A percentile compares a stretch with the other conserved stretches of the same genome.
Evolutionary conservation across 352 stramenopile genomes (phyloP).

Genomic region (Phytophthora fragariae): DNA sequence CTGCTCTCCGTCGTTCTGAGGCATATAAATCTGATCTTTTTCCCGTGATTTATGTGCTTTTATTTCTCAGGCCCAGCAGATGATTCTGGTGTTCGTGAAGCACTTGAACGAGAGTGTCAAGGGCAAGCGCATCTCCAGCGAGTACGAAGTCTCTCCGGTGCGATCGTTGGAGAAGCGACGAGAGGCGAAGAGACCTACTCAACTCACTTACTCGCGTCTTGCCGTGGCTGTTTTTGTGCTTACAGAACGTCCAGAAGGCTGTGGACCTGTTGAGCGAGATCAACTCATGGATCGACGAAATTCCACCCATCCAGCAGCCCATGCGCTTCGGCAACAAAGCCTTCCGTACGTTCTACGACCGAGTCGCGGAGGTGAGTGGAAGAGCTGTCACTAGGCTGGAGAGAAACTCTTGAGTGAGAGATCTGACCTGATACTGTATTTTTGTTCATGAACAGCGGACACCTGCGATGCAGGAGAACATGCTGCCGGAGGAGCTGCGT

Average conservation of each 20-base stretch:
- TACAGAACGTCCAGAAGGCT: slow-evolving; percentile 77
- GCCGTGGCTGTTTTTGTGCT: neutral
- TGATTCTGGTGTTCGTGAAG: slow-evolving; percentile 86
- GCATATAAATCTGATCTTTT: slow-evolving; percentile 13
- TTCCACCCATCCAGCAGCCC: slow-evolving; percentile 92
- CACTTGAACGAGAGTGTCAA: slow-evolving; percentile 85
- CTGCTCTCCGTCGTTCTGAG: slow-evolving; percentile 2
- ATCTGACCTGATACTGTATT: slow-evolving; percentile 10
- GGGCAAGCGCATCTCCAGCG: slow-evolving; percentile 63
- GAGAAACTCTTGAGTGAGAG: neutral
- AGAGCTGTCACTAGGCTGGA: neutral
- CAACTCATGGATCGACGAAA: slow-evolving; percentile 91
- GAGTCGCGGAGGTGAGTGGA: slow-evolving; percentile 66
- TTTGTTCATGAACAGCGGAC: slow-evolving; percentile 45
- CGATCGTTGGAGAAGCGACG: slow-evolving; percentile 1
- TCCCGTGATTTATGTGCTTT: slow-evolving; percentile 5
- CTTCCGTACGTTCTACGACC: slow-evolving; percentile 92
- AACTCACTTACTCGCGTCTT: neutral
- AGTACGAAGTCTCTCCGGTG: slow-evolving; percentile 73
- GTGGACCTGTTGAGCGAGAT: slow-evolving; percentile 73
- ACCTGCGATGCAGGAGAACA: slow-evolving; percentile 60
- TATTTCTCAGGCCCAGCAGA: slow-evolving; percentile 70
- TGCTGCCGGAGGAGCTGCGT: slow-evolving; percentile 67
- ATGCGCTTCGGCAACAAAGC: slow-evolving; percentile 97
- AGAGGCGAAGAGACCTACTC: neutral